phyloP scores from a whole-genome alignment of 129 eudicot genomes.

The Chrysanthemum lavandulifolium region DNA sequence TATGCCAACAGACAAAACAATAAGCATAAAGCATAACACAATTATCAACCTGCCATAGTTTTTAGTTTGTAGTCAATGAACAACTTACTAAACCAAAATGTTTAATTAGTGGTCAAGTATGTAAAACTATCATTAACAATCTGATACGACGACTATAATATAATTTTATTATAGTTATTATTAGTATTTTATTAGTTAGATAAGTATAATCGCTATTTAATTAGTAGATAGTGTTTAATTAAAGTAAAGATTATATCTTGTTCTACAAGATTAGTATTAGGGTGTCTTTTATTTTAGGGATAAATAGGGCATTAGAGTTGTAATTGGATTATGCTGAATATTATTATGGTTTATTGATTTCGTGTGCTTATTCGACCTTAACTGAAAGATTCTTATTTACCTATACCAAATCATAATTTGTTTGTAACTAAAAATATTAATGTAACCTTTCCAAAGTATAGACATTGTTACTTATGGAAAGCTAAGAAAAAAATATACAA shows the following conservation, averaged over 20 bases:
- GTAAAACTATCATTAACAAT: not conserved
- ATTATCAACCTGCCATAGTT: not conserved
- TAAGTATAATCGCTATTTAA: no score
- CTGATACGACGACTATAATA: not conserved
- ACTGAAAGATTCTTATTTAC: not conserved
- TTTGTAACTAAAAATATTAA: not conserved
- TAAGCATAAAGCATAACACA: not conserved
- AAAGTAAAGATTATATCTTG: no score
- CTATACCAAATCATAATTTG: not conserved
- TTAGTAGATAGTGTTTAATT: no score
- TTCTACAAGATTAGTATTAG: no score
- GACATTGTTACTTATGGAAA: conserved; percentile 1
- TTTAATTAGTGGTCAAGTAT: not conserved
- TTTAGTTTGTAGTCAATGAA: not conserved
- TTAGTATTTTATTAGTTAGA: no score
- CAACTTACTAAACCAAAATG: not conserved
- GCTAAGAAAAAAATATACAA: not conserved
- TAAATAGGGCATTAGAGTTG: no score
- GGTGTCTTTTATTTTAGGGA: no score
- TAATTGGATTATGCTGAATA: no score
- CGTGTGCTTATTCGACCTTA: no score
- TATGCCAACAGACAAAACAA: no score
- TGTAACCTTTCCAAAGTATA: not conserved
- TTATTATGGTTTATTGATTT: no score
- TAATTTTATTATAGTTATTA: no score